phyloP scores from a whole-genome alignment of 2,329 filamentous ascomycete genomes.

The Alternaria incomplexa region DNA sequence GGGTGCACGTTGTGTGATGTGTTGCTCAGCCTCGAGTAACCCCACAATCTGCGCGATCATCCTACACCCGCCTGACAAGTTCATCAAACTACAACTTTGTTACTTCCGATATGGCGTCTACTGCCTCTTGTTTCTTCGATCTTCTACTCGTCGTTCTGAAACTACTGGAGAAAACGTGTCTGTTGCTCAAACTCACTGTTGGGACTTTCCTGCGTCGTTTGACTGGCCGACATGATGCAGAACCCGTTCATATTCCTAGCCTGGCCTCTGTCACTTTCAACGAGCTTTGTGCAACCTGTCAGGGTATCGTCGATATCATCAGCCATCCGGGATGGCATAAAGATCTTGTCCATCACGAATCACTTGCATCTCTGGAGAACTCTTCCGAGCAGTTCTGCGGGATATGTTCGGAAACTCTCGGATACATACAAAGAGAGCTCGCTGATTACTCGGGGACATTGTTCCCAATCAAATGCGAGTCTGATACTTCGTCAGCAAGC shows the following conservation, averaged over 20 bases:
- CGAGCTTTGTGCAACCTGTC: neutral
- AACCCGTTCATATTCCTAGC: too few species aligned
- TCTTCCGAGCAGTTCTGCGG: neutral
- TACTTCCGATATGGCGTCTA: neutral
- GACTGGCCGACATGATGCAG: neutral
- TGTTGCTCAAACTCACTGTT: neutral
- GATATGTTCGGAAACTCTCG: neutral
- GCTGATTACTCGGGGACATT: neutral
- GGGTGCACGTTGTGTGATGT: neutral
- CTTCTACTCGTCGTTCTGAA: neutral
- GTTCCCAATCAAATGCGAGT: neutral
- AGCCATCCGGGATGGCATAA: neutral
- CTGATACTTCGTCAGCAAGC: neutral
- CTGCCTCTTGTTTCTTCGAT: neutral
- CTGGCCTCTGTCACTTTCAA: neutral
- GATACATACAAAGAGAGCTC: neutral
- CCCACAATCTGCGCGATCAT: neutral
- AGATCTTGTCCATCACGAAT: neutral
- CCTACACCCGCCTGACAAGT: neutral
- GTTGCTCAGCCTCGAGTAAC: neutral
- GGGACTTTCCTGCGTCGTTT: neutral
- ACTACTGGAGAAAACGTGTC: neutral
- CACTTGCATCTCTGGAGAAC: neutral
- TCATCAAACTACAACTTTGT: neutral
- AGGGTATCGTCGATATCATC: neutral